Evolutionary conservation across 208 protist species (phyloP).

Genomic region (Zelonia costaricensis): DNA sequence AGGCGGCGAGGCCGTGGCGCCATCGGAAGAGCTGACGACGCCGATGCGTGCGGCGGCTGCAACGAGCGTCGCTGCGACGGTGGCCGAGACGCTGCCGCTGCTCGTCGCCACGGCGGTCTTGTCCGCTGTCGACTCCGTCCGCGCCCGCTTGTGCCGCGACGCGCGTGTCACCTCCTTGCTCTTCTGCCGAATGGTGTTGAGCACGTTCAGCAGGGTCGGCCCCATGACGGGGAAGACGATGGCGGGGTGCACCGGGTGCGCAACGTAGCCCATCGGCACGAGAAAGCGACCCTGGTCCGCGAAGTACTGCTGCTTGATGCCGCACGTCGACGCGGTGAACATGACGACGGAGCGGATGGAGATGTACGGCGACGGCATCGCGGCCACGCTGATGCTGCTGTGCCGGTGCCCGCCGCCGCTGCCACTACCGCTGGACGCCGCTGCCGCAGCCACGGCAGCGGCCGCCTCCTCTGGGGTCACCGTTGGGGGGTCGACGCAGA

Average conservation of each 20-base stretch:
- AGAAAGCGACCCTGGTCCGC: constrained; percentile 59
- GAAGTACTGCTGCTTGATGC: constrained; percentile 42
- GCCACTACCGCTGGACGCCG: background rate
- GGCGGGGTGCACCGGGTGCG: constrained; percentile 70
- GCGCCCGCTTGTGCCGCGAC: constrained; percentile 24
- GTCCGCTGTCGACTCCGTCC: constrained; percentile 6
- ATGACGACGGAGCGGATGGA: constrained; percentile 35
- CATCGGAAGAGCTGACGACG: no score
- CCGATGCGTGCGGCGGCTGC: background rate
- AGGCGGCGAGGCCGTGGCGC: background rate
- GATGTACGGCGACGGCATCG: constrained; percentile 21
- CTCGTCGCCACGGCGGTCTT: background rate
- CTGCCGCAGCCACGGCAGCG: constrained; percentile 7
- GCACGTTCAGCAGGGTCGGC: constrained; percentile 58
- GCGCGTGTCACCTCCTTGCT: constrained; percentile 33
- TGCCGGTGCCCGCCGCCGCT: constrained; percentile 10
- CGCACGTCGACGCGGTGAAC: constrained; percentile 35
- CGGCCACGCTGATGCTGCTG: no score
- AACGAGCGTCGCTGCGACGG: background rate
- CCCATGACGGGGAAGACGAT: constrained; percentile 78
- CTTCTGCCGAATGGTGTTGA: constrained; percentile 45
- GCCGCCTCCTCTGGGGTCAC: constrained; percentile 9
- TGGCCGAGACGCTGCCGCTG: background rate
- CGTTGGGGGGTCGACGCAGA: constrained; percentile 21
- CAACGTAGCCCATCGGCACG: constrained; percentile 57